Base-by-base conservation (phyloP, 768 basidiomycete genomes). In the Crassisporium funariophilum region DNA sequence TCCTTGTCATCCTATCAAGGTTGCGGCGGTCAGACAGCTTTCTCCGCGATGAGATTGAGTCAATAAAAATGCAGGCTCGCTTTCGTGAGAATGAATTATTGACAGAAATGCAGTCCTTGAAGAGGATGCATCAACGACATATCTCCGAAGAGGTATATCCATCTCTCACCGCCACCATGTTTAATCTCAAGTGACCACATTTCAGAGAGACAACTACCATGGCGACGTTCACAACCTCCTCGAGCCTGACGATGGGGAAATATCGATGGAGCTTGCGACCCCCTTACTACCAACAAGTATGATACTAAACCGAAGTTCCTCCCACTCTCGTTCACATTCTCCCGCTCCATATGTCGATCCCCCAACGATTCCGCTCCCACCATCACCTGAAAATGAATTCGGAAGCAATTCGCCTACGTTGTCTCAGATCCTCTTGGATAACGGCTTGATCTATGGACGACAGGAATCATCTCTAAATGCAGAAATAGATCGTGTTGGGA, bases 181-280 rank as follows among this genome's bases (percentile, higher is more conserved):
- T 15, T 21, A 23, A 41, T 25, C 47, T 5, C 35, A 20, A 35
- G 37, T 19, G 4, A 39, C 12, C 31, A 27, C 19, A 34, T 3
- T 15, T 38, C 45, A 37, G 45, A 52, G 37, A 41, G 42, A 12
- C n/a, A 36, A 27, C 12, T 24, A 42, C 9, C 19, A 25, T 7
- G 7, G 33, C 11, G 20, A 36, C 11, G 16, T 16, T 13, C 25
- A 52, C 13, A 56, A 59, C 22, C 54, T 65, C 1, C 53, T 73
- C 3, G 74, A 71, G 8, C 61, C 56, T 9, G 53, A 66, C 12
- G 66, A 71, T 23, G 62, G 67, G 6, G 75, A 76, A 42, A 61
- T 70, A 43, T 73, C 73, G 4, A 79, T 81, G 79, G 77, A 78
- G 36, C 71, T 81, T 4, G 77, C 70, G 4, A 77, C 77, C 5